A percentile compares a stretch with the other conserved stretches of the same genome.
Conservation (phyloP, 208 protist genomes). For the Angomonas desouzai region DNA sequence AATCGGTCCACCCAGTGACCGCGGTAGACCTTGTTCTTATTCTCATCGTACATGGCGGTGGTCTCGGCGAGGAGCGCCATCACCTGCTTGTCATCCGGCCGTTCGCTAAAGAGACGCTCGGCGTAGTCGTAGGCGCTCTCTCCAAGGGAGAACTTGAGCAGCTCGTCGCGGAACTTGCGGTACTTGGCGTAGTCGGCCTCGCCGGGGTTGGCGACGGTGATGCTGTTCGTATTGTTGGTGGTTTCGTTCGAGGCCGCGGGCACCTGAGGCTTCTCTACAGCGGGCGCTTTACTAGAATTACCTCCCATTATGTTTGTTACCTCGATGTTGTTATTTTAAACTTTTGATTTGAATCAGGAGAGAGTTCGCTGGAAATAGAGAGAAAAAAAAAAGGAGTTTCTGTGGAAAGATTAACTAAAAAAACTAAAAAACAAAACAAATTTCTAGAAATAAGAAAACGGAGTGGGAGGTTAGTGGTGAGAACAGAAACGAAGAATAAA, state of each 20-base stretch:
- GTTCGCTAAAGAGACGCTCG: conserved; percentile 54
- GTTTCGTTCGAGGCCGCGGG: too few relatives aligned
- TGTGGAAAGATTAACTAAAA: background rate
- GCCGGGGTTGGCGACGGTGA: background rate
- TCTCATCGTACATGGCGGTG: conserved; percentile 71
- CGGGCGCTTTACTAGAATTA: conserved; percentile 9
- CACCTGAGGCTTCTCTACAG: background rate
- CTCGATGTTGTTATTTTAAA: too few relatives aligned
- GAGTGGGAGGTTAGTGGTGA: too few relatives aligned
- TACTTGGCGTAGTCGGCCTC: conserved; percentile 20
- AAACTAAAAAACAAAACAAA: conserved; percentile 10
- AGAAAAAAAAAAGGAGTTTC: conserved; percentile 17
- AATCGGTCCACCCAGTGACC: conserved; percentile 84
- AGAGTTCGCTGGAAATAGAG: conserved; percentile 4
- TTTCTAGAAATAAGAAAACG: too few relatives aligned
- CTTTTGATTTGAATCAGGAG: too few relatives aligned
- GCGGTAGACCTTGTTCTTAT: conserved; percentile 73
- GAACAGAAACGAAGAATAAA: too few relatives aligned
- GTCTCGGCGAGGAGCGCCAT: conserved; percentile 86
- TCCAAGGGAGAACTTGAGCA: conserved; percentile 69
- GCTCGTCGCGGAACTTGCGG: conserved; percentile 65
- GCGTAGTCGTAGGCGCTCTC: conserved; percentile 80
- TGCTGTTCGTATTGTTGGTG: background rate
- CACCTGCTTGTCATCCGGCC: conserved; percentile 67
- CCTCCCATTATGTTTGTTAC: conserved; percentile 10